These are phyloP conservation scores for Yamadazyma olivae DNA, from an alignment of 805 yeast species.

Conservation along the genomic window DNA sequence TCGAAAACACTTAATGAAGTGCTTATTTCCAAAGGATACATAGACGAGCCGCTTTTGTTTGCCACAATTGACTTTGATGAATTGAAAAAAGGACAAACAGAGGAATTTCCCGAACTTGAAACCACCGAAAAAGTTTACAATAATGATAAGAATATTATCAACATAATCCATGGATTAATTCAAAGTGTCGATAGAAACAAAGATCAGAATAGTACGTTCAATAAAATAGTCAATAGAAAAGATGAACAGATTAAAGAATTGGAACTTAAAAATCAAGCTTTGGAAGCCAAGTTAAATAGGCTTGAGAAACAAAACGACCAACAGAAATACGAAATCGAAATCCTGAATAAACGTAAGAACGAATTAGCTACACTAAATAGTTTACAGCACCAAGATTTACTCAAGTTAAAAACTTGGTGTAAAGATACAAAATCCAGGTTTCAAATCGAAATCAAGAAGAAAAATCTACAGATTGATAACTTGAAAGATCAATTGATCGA, in stretches of 20 bases:
- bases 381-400: conserved; percentile 27
- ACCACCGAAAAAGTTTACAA: conserved; percentile 27
- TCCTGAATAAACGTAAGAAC: conserved; percentile 15
- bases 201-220: conserved; percentile 27
- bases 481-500: conserved; percentile 35
- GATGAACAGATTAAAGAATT: conserved; percentile 26
- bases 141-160: conserved; percentile 36
- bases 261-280: conserved; percentile 16
- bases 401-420: conserved; percentile 24
- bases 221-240: conserved; percentile 24
- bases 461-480: conserved; percentile 27
- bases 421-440: conserved; percentile 29
- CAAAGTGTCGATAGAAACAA: conserved; percentile 32
- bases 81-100: conserved; percentile 24
- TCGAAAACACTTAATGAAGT: conserved; percentile 34
- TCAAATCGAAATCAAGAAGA: conserved; percentile 33
- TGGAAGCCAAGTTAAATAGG: conserved; percentile 18
- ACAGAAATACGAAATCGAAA: conserved; percentile 13
- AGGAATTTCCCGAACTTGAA: conserved; percentile 13
- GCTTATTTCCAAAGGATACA: conserved; percentile 33
- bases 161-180: conserved; percentile 32
- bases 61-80: conserved; percentile 33
- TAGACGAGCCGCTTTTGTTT: conserved; percentile 28
- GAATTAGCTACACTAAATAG: conserved; percentile 19
- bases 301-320: conserved; percentile 17